Percentiles rank a stretch among this genome's conserved stretches.
phyloP scores from a whole-genome alignment of 2,329 filamentous ascomycete species.

The Exophiala bonariae region DNA sequence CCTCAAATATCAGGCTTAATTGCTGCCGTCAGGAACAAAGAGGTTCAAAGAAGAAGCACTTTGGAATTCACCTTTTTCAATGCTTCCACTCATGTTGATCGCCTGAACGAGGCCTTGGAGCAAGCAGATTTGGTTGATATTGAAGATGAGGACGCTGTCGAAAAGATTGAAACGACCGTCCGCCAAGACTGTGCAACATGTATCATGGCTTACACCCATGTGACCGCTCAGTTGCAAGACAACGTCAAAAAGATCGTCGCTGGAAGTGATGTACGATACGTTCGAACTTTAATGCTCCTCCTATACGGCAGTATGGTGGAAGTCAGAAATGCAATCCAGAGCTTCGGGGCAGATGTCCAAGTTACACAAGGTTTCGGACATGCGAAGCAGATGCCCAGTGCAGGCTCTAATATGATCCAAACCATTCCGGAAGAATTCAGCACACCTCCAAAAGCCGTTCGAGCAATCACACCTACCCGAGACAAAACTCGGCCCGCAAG shows the following conservation, averaged over 20 bases:
- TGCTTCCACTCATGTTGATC: constrained; percentile 57
- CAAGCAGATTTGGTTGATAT: constrained; percentile 49
- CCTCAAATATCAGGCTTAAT: constrained; percentile 48
- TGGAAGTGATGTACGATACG: constrained; percentile 56
- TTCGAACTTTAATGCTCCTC: constrained; percentile 60
- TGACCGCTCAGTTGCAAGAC: constrained; percentile 50
- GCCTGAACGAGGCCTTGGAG: constrained; percentile 56
- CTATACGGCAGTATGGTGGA: constrained; percentile 60
- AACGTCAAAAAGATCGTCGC: constrained; percentile 53
- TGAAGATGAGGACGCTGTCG: constrained; percentile 51
- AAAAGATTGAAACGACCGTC: constrained; percentile 41
- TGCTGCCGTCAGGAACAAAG: constrained; percentile 45
- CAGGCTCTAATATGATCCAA: constrained; percentile 31
- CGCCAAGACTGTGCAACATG: constrained; percentile 50
- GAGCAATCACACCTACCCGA: constrained; percentile 47
- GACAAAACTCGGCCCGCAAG: constrained; percentile 35
- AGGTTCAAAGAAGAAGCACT: constrained; percentile 48
- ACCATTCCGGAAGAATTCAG: constrained; percentile 33
- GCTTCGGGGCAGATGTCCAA: constrained; percentile 47
- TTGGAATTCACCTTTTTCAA: constrained; percentile 58
- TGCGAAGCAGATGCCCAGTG: constrained; percentile 32
- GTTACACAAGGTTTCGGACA: constrained; percentile 20
- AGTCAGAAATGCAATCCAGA: constrained; percentile 58
- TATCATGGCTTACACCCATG: constrained; percentile 50
- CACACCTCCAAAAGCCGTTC: constrained; percentile 31